phyloP scores from a whole-genome alignment of 192 early-diverging fungal species.

The Pilaira anomala region DNA sequence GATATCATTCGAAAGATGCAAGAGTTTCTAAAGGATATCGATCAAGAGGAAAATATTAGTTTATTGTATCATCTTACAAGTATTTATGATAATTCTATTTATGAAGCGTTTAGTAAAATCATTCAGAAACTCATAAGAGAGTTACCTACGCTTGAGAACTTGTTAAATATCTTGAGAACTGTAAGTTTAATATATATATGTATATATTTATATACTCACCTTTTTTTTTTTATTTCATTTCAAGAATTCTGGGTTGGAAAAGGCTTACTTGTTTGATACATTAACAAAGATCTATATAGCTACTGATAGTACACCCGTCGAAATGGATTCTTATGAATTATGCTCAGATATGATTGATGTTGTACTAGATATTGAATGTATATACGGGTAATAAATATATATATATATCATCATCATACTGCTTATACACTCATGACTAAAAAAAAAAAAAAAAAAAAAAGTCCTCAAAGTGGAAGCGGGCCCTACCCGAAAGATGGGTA shows the following conservation, averaged over 20 bases:
- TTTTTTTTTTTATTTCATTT: not conserved
- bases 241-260: constrained; percentile 92
- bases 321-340: constrained; percentile 85
- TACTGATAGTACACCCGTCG: constrained; percentile 89
- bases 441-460: no score
- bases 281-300: constrained; percentile 91
- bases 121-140: constrained; percentile 87
- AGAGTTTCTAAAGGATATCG: constrained; percentile 42
- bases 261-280: constrained; percentile 92
- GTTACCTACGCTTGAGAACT: constrained; percentile 80
- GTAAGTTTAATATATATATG: constrained; percentile 48
- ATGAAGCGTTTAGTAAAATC: constrained; percentile 93
- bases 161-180: constrained; percentile 90
- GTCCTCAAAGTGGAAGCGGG: not conserved
- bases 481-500: not conserved
- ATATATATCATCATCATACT: not conserved
- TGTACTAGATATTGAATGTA: constrained; percentile 73
- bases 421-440: not conserved
- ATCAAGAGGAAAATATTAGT: constrained; percentile 71
- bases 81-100: constrained; percentile 92
- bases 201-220: not conserved
- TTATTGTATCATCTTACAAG: constrained; percentile 85
- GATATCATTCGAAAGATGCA: not conserved
- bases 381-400: constrained; percentile 66
- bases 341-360: constrained; percentile 95